Evolutionary conservation across 495 filamentous ascomycete genomes (phyloP), one percentile per base, ranked within the genome.

Genomic region (Xylaria curta): DNA sequence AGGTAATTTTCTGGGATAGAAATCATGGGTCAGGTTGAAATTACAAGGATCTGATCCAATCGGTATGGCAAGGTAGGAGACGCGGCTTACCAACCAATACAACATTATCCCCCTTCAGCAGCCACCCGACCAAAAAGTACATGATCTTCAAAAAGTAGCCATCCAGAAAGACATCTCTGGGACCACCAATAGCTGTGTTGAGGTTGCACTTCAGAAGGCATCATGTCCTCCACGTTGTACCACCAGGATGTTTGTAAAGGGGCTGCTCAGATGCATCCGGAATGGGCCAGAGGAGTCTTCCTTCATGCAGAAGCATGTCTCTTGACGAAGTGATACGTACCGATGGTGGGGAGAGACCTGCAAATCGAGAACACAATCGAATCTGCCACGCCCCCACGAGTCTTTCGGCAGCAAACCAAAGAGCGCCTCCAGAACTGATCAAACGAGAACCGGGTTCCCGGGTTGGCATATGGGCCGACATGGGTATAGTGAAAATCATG

Each of bases 71-170:
- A 49, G 69, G 53, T 38, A 51, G 42, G 40, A 60, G 51, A 71
- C 69, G 62, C 69, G 69, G 49, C 61, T 64, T 71, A 59, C 69
- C 46, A 71, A 17, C 69, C 62, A 66, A 71, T 66, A 71, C 69
- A n/a, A 66, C 69, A 7, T 60, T 66, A 6, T 71, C 31, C 61
- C 51, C 53, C 51, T 60, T 62, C 59, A 42, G 60, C 61, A 71
- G 69, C 69, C 69, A 71, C 69, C 61, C 61, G 69, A 66, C 51
- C 36, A 66, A 71, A 71, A 56, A 13, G 33, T 63, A 28, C 5
- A 64, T 54, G 68, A 64, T 70, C 46, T 64, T 70, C 59, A 31
- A 46, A 46, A 38, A 62, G n/a, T 64, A 15, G 17, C 58, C 31
- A 64, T 56, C 33, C 60, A 70, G 15, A 33, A 56, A 56, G 59